Base-by-base conservation (phyloP, 257 asterid genomes). In the Leonotis leonurus region DNA sequence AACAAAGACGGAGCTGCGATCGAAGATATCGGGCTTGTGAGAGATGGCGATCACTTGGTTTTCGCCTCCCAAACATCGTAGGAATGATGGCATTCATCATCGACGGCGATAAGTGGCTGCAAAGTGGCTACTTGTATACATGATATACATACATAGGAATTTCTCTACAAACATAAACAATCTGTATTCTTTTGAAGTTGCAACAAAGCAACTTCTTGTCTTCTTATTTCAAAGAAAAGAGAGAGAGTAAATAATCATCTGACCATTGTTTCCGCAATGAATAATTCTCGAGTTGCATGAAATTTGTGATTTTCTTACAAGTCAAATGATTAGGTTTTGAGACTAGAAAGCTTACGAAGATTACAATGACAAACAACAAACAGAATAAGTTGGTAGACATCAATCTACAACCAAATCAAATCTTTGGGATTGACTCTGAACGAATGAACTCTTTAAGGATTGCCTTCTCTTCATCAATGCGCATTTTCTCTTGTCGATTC, bases 21-120 rank as follows among this genome's bases (percentile, higher is more conserved):
- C 14, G 91, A 85, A 7, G 74, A 64, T 14, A 71, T 77, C 4
- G 83, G 49, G 46, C 77, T 82, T 12, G 66, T 87, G 3, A 82
- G 97, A 71, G 96, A 90, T 8, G 89, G 85, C 0, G 97, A 90
- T 79, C 76, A 61, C 57, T 67, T 90, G 18, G 56, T 83, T 71
- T 87, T 90, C 39, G 80, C 80, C 16, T 71, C 67, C 14, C 22
- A 73, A 62, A 25, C 9, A 14, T 33, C 17, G 24, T 16, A 21
- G 51, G 7, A 20, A 25, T 4, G 13, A 30, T 2, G 32, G 32
- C 4, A 12, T 11, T 48, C 9, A 6, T 0, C 9, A 20, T 21
- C 55, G 12, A 48, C 30, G 54, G 16, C 8, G 30, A 21, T 20
- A 5, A 27, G 51, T 48, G 43, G 20, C 25, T 60, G 37, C 70